Base-by-base conservation (phyloP, 169 alveolate species). In the Fabrea salina region DNA sequence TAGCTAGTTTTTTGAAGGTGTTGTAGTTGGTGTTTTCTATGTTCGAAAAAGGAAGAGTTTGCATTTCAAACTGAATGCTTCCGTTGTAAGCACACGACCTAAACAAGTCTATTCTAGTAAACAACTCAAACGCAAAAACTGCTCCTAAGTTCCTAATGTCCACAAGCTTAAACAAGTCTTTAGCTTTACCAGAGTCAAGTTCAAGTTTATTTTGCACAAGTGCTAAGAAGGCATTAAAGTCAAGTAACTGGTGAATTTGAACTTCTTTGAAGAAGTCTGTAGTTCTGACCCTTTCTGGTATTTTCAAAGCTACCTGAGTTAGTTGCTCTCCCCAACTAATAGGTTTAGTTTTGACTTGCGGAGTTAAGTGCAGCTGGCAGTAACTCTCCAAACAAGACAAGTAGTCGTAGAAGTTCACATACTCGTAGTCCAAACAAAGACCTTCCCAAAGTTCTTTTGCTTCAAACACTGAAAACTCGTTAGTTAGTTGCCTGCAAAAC, bases 51-150 rank as follows among this genome's bases (percentile, higher is more conserved):
- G 74, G 74, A 19, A 61, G 11, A 16, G 7, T 6, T 8, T 11
- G 25, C 8, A 37, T 27, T 33, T 61, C 57, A 19, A 5, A 30
- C 57, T 7, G 39, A 19, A 30, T 61, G 19, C 11, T 61, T 6
- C 54, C 54, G 7, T 11, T 27, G 19, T 61, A 11, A 8, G 50
- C 19, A 6, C n/a, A 11, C 19, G 7, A 6, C 33, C 74, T 61
- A 6, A 61, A 27, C 7, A 61, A 19, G 35, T 61, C 74, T 27
- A 61, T 32, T 7, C n/a, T 22, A 16, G 74, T 61, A 6, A 61
- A 7, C 6, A 61, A 27, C 19, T 61, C 41, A 61, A 61, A 61
- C 7, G 54, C 74, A 61, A 61, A 61, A 30, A 61, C 53, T 32
- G 19, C 33, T 25, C 53, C 54, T 13, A 25, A 5, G 19, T 32